phyloP scores from a whole-genome alignment of 1,284 basidiomycete genomes.

The Kwoniella shivajii region DNA sequence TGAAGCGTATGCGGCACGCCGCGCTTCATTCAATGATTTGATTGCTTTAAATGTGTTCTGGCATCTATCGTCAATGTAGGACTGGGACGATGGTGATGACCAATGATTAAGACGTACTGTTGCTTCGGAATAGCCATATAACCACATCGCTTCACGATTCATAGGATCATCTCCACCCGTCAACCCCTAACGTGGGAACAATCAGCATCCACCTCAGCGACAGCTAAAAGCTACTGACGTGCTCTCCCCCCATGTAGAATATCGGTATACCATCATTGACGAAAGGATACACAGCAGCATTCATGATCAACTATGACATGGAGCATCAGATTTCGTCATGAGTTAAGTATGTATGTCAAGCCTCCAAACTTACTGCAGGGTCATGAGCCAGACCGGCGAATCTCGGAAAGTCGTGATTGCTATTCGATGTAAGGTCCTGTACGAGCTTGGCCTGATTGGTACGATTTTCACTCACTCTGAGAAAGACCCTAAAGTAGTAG shows the following conservation, averaged over 20 bases:
- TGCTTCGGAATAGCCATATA: conserved; percentile 55
- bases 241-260: conserved; percentile 62
- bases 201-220: background rate
- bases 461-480: conserved; percentile 45
- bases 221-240: conserved; percentile 29
- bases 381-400: conserved; percentile 46
- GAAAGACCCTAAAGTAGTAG: conserved; percentile 55
- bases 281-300: conserved; percentile 56
- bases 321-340: too few species aligned
- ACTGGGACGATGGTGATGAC: too few species aligned
- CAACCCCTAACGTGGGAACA: conserved; percentile 51
- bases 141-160: conserved; percentile 55
- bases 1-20: conserved; percentile 61
- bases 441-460: background rate
- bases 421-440: conserved; percentile 7
- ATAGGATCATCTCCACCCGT: conserved; percentile 55
- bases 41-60: conserved; percentile 61
- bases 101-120: conserved; percentile 35
- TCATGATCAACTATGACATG: conserved; percentile 47
- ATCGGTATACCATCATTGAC: conserved; percentile 61
- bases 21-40: conserved; percentile 63
- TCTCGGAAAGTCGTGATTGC: conserved; percentile 56
- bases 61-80: too few species aligned
- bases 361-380: conserved; percentile 28
- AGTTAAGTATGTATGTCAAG: conserved; percentile 12